Evolutionary conservation across 1,284 basidiomycete genomes (phyloP).

Genomic region (Ganoderma resinaceum): DNA sequence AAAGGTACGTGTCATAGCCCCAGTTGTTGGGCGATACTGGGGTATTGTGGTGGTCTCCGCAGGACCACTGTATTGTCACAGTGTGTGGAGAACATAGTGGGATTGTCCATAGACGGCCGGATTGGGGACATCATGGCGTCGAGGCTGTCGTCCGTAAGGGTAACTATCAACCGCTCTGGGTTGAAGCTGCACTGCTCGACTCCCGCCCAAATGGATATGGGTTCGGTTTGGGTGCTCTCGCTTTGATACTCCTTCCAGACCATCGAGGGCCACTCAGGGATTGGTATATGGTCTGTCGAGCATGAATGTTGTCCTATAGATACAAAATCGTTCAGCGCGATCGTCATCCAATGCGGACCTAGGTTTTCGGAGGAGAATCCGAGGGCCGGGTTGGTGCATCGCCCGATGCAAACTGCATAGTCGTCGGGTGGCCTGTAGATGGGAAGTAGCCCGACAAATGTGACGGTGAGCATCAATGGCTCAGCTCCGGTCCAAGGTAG

Average conservation of each 20-base stretch:
- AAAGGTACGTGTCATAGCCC: slow-evolving; percentile 7
- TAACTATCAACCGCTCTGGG: background rate
- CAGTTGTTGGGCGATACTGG: background rate
- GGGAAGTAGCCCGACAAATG: no score
- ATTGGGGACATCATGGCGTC: background rate
- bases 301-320: background rate
- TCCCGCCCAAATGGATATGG: background rate
- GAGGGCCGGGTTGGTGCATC: background rate
- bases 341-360: background rate
- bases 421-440: no score
- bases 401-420: background rate
- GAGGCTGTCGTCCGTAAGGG: background rate
- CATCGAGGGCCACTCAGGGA: background rate
- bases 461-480: background rate
- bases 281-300: background rate
- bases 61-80: no score
- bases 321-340: background rate
- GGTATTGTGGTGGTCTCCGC: background rate
- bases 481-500: background rate
- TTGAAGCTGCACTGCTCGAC: background rate
- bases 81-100: no score
- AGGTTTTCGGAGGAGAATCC: background rate
- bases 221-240: no score
- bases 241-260: background rate
- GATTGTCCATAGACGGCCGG: background rate